These are phyloP conservation scores for Ustilago lituana DNA, from an alignment of 1,284 basidiomycete species.

Conservation along the genomic window DNA sequence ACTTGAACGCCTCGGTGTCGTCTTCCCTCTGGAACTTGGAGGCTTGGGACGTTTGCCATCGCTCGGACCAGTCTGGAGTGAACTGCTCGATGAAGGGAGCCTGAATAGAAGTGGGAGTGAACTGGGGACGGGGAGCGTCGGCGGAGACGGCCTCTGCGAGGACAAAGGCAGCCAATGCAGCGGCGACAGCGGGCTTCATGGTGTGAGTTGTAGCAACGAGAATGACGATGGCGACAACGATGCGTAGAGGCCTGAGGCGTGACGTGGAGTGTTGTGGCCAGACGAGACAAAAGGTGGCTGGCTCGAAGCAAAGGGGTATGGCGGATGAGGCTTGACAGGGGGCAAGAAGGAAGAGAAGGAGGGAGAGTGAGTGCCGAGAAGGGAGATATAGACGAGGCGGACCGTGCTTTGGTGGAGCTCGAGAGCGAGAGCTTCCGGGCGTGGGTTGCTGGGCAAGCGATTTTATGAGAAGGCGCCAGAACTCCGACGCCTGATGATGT, in stretches of 20 bases:
- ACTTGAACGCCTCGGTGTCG: constrained; percentile 75
- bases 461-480: neutral
- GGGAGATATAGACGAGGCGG: constrained; percentile 19
- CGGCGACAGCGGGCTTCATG: constrained; percentile 45
- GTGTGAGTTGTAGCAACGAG: neutral
- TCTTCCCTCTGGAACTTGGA: constrained; percentile 76
- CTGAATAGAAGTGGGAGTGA: constrained; percentile 80
- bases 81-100: constrained; percentile 99
- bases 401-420: constrained; percentile 30
- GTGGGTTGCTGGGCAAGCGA: constrained; percentile 1
- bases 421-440: neutral
- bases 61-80: constrained; percentile 84
- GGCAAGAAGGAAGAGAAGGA: neutral
- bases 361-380: neutral
- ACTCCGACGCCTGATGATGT: constrained; percentile 38
- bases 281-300: neutral
- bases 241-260: neutral
- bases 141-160: constrained; percentile 39
- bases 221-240: neutral
- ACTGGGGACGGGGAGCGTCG: constrained; percentile 37
- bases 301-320: neutral
- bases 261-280: constrained; percentile 2
- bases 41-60: constrained; percentile 95
- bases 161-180: constrained; percentile 41
- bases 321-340: constrained; percentile 3